Base-by-base conservation (phyloP, 2,329 filamentous ascomycete genomes). In the Sarocladiaceae sp. region DNA sequence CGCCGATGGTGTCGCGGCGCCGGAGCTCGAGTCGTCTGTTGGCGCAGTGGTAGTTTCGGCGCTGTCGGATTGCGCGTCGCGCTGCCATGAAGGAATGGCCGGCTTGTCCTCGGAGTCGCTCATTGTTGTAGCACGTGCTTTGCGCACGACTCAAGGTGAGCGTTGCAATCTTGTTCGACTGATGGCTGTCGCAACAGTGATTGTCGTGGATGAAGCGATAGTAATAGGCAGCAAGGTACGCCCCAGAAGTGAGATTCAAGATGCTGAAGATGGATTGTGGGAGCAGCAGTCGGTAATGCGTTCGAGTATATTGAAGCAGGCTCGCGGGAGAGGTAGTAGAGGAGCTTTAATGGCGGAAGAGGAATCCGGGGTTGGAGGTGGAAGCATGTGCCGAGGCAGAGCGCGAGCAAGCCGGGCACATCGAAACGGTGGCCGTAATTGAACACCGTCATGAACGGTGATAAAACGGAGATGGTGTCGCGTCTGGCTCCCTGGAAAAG, bases 1-100 rank as follows among this genome's bases (percentile, higher is more conserved):
- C 22, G 28, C 20, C 6, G 47, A 50, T 55, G 31, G 51, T 55
- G 52, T 65, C 56, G 50, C 53, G 47, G 29, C 20, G 3, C 7
- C 29, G 29, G 47, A 36, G 28, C 7, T 48, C 4, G 44, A 23
- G 8, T 37, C 18, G 36, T 39, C 42, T 22, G 5, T 5, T 26
- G 26, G 3, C 29, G 13, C 26, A 44, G n/a, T 26, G 4, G 10
- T 13, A 17, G 35, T 17, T 5, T 13, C 25, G 25, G n/a, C 15
- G 5, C 18, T 29, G 12, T 44, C 37, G 17, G 4, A 23, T 23
- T 3, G 18, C 8, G n/a, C n/a, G 17, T 52, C 28, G 31, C 54
- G 51, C 37, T 55, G 54, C 54, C 54, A 55, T 15, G 35, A 52
- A 8, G 54, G 54, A 25, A 55, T 55, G 22, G 36, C 11, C 15